phyloP scores from a whole-genome alignment of 2,329 filamentous ascomycete genomes.

The Verticillium zaregamsianum region DNA sequence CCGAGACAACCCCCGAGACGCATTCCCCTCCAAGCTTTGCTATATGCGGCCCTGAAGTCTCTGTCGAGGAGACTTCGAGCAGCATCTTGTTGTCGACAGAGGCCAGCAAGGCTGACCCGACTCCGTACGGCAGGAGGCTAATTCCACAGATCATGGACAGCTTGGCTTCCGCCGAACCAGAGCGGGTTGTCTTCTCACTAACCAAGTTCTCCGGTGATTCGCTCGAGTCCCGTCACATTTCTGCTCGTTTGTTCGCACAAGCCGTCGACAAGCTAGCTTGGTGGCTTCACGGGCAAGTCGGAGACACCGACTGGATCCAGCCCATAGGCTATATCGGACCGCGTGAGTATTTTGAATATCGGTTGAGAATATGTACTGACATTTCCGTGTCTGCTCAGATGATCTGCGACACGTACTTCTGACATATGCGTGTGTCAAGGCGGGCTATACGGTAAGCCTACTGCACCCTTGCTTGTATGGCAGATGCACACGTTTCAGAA shows the following conservation, averaged over 20 bases:
- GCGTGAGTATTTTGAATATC: constrained; percentile 17
- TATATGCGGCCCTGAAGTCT: too few relatives aligned
- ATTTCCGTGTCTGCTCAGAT: constrained; percentile 11
- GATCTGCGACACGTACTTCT: constrained; percentile 24
- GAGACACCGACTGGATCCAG: constrained; percentile 11
- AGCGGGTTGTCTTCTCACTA: constrained; percentile 12
- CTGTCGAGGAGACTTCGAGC: neutral
- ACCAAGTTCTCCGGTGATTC: constrained; percentile 6
- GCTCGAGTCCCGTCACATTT: constrained; percentile 16
- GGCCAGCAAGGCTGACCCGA: neutral
- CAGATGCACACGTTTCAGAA: too few relatives aligned
- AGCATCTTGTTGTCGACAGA: neutral
- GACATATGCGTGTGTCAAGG: constrained; percentile 27
- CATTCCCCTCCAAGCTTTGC: neutral
- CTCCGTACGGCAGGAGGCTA: constrained; percentile 16
- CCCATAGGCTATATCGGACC: constrained; percentile 26
- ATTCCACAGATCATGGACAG: constrained; percentile 23
- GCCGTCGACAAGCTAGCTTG: constrained; percentile 26
- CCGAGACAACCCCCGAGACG: neutral
- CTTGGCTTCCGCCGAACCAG: constrained; percentile 19
- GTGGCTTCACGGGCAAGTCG: constrained; percentile 20
- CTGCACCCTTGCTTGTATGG: neutral
- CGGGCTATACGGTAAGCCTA: constrained; percentile 23
- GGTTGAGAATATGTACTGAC: neutral
- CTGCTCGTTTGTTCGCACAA: constrained; percentile 18